Conservation (phyloP, 139 green algal species). For the Volvox reticuliferus region DNA sequence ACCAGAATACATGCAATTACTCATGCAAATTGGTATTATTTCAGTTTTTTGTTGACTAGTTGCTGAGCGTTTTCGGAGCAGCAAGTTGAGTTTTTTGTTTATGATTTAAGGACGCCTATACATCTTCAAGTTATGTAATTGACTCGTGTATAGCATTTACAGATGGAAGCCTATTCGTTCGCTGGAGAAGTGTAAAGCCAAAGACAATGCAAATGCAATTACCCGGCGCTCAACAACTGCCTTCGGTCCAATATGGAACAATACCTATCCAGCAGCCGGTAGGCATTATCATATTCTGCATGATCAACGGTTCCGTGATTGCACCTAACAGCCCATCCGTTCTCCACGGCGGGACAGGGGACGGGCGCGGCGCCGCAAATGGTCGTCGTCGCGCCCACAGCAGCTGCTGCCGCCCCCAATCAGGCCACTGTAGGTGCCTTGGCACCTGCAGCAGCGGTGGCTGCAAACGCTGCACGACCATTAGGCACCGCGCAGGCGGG, state of each 20-base stretch:
- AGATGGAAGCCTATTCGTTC: too few relatives aligned
- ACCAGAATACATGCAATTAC: too few relatives aligned
- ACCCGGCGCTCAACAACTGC: background rate
- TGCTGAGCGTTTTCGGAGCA: too few relatives aligned
- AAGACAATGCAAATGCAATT: constrained; percentile 20
- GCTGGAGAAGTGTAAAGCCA: background rate
- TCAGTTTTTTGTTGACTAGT: too few relatives aligned
- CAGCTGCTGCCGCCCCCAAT: background rate
- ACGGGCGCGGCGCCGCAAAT: background rate
- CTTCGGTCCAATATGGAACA: constrained; percentile 2
- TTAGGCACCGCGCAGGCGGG: background rate
- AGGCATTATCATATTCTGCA: background rate
- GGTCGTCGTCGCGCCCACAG: background rate
- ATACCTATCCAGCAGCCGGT: background rate
- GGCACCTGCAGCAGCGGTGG: background rate
- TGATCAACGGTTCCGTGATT: background rate
- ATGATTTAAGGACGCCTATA: too few relatives aligned
- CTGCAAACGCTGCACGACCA: background rate
- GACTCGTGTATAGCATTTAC: too few relatives aligned
- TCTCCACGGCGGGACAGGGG: background rate
- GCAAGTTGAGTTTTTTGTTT: too few relatives aligned
- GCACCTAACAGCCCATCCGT: too few relatives aligned
- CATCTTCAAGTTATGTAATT: too few relatives aligned
- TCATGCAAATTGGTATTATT: too few relatives aligned
- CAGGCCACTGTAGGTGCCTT: background rate